phyloP scores from a whole-genome alignment of 345 rosid species.

The Fremontodendron californicum region DNA sequence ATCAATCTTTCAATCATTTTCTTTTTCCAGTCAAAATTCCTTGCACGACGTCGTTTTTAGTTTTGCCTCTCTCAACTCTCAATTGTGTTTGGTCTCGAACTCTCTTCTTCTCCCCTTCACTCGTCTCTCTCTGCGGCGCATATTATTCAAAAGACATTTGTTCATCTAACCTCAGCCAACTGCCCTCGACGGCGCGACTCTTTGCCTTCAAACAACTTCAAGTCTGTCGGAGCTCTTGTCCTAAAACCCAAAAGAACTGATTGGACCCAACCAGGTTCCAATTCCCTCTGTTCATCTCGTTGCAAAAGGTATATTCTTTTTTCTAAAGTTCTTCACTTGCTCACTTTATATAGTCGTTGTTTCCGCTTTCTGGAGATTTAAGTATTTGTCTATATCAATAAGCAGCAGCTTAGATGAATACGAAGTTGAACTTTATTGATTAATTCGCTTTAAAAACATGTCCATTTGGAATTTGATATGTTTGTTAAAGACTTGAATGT shows the following conservation, averaged over 20 bases:
- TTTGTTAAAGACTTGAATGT: neutral
- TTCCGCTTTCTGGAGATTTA: neutral
- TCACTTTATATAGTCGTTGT: neutral
- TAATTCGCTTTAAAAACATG: neutral
- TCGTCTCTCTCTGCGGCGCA: neutral
- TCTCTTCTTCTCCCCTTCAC: neutral
- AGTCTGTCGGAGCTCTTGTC: neutral
- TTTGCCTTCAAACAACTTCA: neutral
- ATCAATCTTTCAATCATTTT: no score
- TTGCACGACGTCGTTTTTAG: neutral
- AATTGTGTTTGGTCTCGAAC: neutral
- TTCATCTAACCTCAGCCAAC: no score
- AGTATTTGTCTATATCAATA: no score
- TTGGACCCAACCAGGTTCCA: neutral
- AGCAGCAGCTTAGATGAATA: conserved; percentile 1
- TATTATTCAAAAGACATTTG: neutral
- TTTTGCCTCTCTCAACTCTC: neutral
- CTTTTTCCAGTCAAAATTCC: neutral
- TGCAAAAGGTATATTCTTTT: neutral
- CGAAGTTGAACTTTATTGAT: neutral
- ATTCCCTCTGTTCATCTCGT: neutral
- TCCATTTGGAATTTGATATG: neutral
- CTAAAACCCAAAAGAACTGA: neutral
- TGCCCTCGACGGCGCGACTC: neutral
- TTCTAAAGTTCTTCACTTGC: neutral